phyloP scores from a whole-genome alignment of 305 asterid genomes.

The Fraxinus sp. region DNA sequence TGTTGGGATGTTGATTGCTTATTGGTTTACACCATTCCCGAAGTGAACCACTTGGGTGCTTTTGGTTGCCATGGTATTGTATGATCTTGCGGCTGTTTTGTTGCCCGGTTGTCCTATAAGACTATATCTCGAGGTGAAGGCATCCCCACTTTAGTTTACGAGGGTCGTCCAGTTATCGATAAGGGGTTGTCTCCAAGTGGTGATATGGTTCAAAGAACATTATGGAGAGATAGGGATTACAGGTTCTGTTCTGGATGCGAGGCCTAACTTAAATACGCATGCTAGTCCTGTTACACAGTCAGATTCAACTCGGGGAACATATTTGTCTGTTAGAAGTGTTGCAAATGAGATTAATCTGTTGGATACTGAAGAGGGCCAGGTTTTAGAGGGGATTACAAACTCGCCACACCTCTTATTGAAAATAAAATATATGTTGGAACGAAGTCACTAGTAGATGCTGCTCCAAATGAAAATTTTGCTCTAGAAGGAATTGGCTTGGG shows the following conservation, averaged over 20 bases:
- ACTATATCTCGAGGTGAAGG: slow-evolving; percentile 84
- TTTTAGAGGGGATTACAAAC: slow-evolving; percentile 45
- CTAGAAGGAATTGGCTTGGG: slow-evolving; percentile 88
- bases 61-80: slow-evolving; percentile 30
- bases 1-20: background rate
- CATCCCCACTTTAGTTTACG: slow-evolving; percentile 90
- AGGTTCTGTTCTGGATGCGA: too few species aligned
- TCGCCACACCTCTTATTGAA: slow-evolving; percentile 67
- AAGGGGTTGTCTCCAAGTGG: slow-evolving; percentile 28
- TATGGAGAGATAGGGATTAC: slow-evolving; percentile 59
- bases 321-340: slow-evolving; percentile 13
- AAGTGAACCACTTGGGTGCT: slow-evolving; percentile 89
- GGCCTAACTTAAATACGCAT: slow-evolving; percentile 17
- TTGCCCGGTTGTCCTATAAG: slow-evolving; percentile 90
- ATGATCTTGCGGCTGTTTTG: slow-evolving; percentile 33
- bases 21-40: slow-evolving; percentile 94
- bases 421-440: slow-evolving; percentile 46
- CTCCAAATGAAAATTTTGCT: slow-evolving; percentile 42
- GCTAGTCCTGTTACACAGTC: slow-evolving; percentile 7
- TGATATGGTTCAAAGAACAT: slow-evolving; percentile 52
- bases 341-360: slow-evolving; percentile 38
- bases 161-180: slow-evolving; percentile 67
- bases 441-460: slow-evolving; percentile 38
- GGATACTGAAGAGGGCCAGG: slow-evolving; percentile 43
- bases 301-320: slow-evolving; percentile 15